Percentiles rank a stretch among this genome's conserved stretches.
These are phyloP conservation scores for Pichia rugopelliculosa DNA, from an alignment of 805 yeast species.

Conservation along the genomic window DNA sequence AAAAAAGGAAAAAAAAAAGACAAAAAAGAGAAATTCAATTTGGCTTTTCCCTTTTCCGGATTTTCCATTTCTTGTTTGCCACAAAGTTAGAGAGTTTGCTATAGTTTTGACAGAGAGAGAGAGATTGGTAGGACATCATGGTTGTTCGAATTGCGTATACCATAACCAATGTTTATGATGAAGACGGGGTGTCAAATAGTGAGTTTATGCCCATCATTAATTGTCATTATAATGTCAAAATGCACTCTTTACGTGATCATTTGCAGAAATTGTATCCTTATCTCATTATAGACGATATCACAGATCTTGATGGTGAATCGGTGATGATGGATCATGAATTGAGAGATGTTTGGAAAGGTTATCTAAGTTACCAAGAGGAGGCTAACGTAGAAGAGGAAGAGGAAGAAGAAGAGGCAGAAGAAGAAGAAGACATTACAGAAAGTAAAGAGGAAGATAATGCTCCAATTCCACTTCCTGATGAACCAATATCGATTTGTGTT, in stretches of 20 bases:
- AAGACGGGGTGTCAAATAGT: neutral
- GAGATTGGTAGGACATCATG: no score
- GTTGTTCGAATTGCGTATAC: neutral
- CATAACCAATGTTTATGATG: neutral
- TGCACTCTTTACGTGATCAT: neutral
- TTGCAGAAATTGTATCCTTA: neutral
- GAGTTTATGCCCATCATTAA: neutral
- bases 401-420: neutral
- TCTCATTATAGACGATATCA: neutral
- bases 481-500: neutral
- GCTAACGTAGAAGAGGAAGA: neutral
- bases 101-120: no score
- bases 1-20: neutral
- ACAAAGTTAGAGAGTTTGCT: no score
- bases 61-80: neutral
- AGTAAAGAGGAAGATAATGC: no score
- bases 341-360: neutral
- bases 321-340: neutral
- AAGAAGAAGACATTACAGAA: neutral
- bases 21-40: no score
- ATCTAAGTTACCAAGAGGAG: neutral
- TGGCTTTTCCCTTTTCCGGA: no score
- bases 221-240: neutral
- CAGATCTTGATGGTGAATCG: constrained; percentile 1
- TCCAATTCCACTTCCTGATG: neutral